Base-by-base conservation (phyloP, 2,329 filamentous ascomycete genomes). In the Cladosporium sphaerospermum region DNA sequence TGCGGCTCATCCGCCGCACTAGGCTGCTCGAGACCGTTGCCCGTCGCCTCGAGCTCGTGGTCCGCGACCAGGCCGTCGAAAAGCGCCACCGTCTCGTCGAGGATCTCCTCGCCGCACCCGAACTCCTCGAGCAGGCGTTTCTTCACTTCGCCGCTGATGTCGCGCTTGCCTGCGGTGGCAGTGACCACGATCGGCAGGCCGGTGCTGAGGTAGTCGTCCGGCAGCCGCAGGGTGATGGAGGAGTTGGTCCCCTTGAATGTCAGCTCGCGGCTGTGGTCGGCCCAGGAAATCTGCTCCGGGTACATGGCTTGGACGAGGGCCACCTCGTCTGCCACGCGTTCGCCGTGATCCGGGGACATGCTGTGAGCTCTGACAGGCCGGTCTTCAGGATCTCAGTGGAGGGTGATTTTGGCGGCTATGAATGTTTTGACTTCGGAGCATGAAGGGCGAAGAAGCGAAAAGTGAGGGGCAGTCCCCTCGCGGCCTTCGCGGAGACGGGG, bases 291-390 rank as follows among this genome's bases (percentile, higher is more conserved):
- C 58, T 75, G 69, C 5, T 68, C 65, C 3, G 72, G 73, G 53
- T 74, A 75, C 67, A 75, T 75, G 13, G 72, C 67, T 39, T 69
- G 55, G n/a, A 76, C 64, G 10, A 75, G 69, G 44, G 68, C 64
- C 31, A 75, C 53, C 57, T 76, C 73, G 13, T 57, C 34, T 19
- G 44, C 36, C 14, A 53, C 34, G 23, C 50, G 43, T 42, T 53
- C 50, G 13, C 39, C 49, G 34, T 14, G 19, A 5, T 33, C 16
- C 19, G 42, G 14, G 4, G 49, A 16, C 49, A 52, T 52, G 23
- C 23, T 28, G 23, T 7, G 23, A 28, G 23, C 23, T 28, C 23
- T 28, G 23, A 28, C 23, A 28, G 7, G 23, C 23, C 23, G 23
- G 23, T 28, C 23, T 28, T 28, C 23, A 28, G 23, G 7, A 28